Base-by-base conservation (phyloP, 2,329 filamentous ascomycete species). In the Penicillium sp. region DNA sequence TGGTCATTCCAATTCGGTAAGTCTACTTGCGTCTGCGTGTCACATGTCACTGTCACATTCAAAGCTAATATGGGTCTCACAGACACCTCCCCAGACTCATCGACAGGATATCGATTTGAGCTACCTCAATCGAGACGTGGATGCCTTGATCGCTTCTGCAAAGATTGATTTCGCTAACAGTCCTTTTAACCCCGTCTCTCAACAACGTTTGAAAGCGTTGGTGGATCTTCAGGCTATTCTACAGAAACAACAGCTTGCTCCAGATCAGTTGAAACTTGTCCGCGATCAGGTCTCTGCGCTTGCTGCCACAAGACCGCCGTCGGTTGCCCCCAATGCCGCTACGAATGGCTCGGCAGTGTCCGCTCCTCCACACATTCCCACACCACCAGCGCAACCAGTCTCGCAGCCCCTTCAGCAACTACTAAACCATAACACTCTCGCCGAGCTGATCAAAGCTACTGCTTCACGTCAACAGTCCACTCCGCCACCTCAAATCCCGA, bases 211-310 rank as follows among this genome's bases (percentile, higher is more conserved):
- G 70, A 90, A 91, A 78, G 91, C 92, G 62, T 84, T 97, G 67
- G 80, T 93, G 76, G 90, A 94, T 75, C 83, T 97, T 63, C 91
- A 96, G 78, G 86, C 83, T 66, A 85, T 93, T 65, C 80, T 97
- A 71, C 86, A 90, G 74, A 88, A 83, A 66, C 89, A 91, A 75
- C 87, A 88, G 71, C 82, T 96, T 73, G 88, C 88, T 59, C 86
- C 87, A 68, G 88, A 93, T 70, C 90, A 96, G 78, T 83, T 96
- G 72, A 86, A 89, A 76, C 85, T 89, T 74, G 89, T 96, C 76
- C 90, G 89, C 76, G 87, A 89, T 73, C 91, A 94, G 83, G 87
- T 97, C 75, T 86, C 89, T 74, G 86, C 87, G 75, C 83, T 96
- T 74, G 84, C 78, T 36, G 86, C 81, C 31, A 69, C 69, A 47